Evolutionary conservation across 306 rosid genomes (phyloP), one percentile per base, ranked within the genome.

Genomic region (Datisca glomerata): DNA sequence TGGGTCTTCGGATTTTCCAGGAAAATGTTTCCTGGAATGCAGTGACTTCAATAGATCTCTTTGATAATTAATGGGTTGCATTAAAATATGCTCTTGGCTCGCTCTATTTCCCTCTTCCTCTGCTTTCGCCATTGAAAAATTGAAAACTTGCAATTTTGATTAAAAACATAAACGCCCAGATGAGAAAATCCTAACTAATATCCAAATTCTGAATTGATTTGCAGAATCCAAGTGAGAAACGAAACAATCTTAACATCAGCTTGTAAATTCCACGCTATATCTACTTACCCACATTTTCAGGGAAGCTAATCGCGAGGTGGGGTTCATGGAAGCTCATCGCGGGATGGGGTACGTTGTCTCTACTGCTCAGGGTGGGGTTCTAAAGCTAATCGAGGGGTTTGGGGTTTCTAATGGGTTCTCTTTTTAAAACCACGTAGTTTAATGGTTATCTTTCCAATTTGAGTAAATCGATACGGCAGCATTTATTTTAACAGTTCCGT

Each of bases 41-140:
- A 80, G 52, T 32, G 61, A 59, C 38, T 45, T 38, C 14, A 71
- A 14, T 37, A 69, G 84, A 77, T 80, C 85, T 52, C 62, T 55
- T 0, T 64, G 72, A 17, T 68, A 49, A 41, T 56, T 40, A 33
- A 25, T 43, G 63, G 41, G 28, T 29, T 54, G 57, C 37, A 41
- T 33, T 7, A 65, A 23, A 12, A 51, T 47, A 12, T 19, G 39
- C 49, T 27, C 60, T 13, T 41, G 51, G 5, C 45, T 50, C 23
- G 55, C 65, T 29, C 23, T 52, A 11, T 47, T 42, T 8, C 32
- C 43, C 11, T 21, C 50, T 28, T 68, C 71, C 19, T 61, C 66
- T 2, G 63, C 66, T 43, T 70, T 36, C 8, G 67, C 65, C 93
- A 85, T 73, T 49, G 31, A 41, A 39, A 7, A 16, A 6, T 27